phyloP scores from a whole-genome alignment of 2,329 filamentous ascomycete species.

The Penicillium digitatum region DNA sequence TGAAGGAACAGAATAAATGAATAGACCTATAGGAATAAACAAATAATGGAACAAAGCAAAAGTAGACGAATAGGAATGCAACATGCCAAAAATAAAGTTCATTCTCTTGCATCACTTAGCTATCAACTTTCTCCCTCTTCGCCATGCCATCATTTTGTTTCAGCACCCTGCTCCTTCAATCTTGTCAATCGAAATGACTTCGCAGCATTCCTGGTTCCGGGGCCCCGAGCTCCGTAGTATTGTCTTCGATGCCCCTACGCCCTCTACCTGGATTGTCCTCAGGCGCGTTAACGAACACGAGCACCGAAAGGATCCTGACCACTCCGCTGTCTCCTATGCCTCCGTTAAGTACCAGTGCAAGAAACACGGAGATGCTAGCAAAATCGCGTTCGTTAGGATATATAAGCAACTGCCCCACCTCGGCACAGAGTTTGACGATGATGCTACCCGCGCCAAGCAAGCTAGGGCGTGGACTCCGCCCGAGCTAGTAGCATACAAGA shows the following conservation, averaged over 20 bases:
- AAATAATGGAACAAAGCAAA: no score
- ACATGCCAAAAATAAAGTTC: not conserved
- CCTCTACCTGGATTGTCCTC: not conserved
- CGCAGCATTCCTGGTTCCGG: not conserved
- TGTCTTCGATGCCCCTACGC: not conserved
- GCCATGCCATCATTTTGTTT: not conserved
- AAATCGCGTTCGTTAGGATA: not conserved
- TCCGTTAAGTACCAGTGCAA: not conserved
- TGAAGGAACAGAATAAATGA: no score
- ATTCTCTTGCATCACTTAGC: not conserved
- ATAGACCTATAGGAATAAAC: no score
- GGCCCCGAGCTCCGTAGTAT: not conserved
- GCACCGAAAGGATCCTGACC: not conserved
- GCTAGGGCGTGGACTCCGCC: not conserved
- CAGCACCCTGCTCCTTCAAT: not conserved
- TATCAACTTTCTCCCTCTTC: not conserved
- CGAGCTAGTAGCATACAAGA: not conserved
- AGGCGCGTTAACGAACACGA: not conserved
- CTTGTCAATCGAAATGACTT: not conserved
- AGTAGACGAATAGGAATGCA: no score
- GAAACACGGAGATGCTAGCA: not conserved
- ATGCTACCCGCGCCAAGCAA: not conserved
- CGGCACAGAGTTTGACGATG: not conserved
- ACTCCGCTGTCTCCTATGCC: not conserved
- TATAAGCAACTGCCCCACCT: not conserved